These are phyloP conservation scores for Kodamaea sagamina DNA, from an alignment of 805 yeast species.

Conservation along the genomic window DNA sequence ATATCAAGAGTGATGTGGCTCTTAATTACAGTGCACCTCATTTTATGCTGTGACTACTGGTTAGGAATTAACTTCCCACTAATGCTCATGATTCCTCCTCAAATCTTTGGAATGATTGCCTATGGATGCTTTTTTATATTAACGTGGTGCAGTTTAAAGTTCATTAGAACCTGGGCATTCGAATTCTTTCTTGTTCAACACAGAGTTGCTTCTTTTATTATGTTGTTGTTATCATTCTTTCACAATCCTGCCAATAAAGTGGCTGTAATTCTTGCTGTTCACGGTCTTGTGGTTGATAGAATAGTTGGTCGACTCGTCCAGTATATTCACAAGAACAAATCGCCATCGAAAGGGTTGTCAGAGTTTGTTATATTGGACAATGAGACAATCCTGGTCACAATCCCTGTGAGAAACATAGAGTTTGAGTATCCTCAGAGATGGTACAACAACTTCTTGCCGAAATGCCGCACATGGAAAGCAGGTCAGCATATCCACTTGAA, in stretches of 20 bases:
- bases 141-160: conserved; percentile 36
- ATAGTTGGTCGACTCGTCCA: conserved; percentile 32
- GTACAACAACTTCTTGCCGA: conserved; percentile 34
- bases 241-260: conserved; percentile 40
- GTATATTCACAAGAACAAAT: conserved; percentile 31
- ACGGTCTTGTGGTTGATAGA: conserved; percentile 44
- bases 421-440: conserved; percentile 22
- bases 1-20: conserved; percentile 42
- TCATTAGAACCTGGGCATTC: conserved; percentile 40
- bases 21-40: conserved; percentile 38
- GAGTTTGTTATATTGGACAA: conserved; percentile 43
- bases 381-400: conserved; percentile 38
- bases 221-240: conserved; percentile 44
- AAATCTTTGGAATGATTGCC: conserved; percentile 51
- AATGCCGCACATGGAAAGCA: conserved; percentile 46
- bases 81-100: conserved; percentile 50
- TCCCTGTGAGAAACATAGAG: conserved; percentile 32
- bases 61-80: conserved; percentile 35
- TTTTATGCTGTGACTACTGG: conserved; percentile 42
- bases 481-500: conserved; percentile 50
- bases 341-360: conserved; percentile 43
- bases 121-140: conserved; percentile 38
- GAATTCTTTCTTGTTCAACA: conserved; percentile 49
- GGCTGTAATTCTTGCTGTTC: conserved; percentile 42
- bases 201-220: conserved; percentile 40